These are phyloP conservation scores for Emydomyces testavorans DNA, from an alignment of 2,329 filamentous ascomycete genomes.

Conservation along the genomic window DNA sequence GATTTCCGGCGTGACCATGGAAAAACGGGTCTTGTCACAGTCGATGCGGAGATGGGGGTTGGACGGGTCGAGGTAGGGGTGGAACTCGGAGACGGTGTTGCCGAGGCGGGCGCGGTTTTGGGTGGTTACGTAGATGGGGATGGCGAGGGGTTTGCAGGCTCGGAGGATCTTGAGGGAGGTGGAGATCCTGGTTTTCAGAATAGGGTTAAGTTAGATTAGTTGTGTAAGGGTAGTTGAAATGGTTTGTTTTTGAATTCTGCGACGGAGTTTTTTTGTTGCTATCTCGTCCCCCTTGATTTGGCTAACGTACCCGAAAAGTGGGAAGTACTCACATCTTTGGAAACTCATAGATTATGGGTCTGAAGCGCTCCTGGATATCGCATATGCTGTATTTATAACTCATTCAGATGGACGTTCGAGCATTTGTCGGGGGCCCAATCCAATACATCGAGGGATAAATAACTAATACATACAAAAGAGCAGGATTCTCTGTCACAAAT, in stretches of 20 bases:
- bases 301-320: no score
- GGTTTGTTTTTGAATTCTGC: no score
- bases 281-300: not conserved
- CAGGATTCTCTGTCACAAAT: conserved; percentile 32
- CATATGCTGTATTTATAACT: conserved; percentile 54
- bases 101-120: conserved; percentile 72
- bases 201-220: not conserved
- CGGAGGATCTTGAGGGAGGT: conserved; percentile 59
- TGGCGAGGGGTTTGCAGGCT: conserved; percentile 41
- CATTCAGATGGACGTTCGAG: not conserved
- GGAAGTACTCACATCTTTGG: conserved; percentile 54
- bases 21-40: conserved; percentile 80
- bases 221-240: no score
- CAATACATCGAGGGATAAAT: not conserved
- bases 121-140: conserved; percentile 77
- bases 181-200: conserved; percentile 40
- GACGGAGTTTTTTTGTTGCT: not conserved
- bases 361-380: conserved; percentile 90
- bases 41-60: conserved; percentile 43
- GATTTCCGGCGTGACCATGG: conserved; percentile 68
- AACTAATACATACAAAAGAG: conserved; percentile 32
- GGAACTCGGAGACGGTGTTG: conserved; percentile 64
- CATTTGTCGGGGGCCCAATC: not conserved
- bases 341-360: conserved; percentile 70
- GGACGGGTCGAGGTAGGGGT: conserved; percentile 39